Conservation (phyloP, 1,284 basidiomycete species). For the Heliocybe sulcata region DNA sequence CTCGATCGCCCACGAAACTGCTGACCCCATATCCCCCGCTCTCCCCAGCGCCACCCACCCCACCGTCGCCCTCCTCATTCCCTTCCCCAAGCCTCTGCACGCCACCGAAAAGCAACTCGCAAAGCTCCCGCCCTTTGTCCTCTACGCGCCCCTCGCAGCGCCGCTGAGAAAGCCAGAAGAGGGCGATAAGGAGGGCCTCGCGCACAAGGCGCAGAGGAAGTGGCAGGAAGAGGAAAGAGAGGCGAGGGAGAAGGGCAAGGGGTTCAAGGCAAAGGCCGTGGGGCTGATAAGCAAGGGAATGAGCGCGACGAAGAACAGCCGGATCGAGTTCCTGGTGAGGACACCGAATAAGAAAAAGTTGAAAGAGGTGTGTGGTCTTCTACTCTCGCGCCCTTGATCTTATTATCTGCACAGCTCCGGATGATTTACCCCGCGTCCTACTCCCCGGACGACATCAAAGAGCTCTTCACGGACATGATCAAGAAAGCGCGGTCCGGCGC, state of each 20-base stretch:
- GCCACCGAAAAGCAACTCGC: background rate
- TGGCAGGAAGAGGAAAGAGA: background rate
- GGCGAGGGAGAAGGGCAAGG: background rate
- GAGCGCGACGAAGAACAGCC: background rate
- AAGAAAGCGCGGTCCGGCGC: background rate
- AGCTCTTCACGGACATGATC: background rate
- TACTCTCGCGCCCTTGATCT: too few species aligned
- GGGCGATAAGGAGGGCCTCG: background rate
- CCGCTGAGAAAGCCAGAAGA: background rate
- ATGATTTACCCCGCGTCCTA: constrained; percentile 1
- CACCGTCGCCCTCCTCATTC: background rate
- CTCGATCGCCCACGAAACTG: too few species aligned
- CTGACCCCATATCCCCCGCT: too few species aligned
- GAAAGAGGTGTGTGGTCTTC: background rate
- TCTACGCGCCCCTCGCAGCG: background rate
- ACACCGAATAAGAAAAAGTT: background rate
- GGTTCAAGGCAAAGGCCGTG: background rate
- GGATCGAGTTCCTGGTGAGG: background rate
- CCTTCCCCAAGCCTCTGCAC: background rate
- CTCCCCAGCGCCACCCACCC: background rate
- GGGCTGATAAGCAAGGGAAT: background rate
- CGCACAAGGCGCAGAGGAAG: background rate
- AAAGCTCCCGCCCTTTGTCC: background rate
- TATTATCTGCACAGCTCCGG: background rate
- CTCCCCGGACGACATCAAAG: background rate